phyloP scores from a whole-genome alignment of 306 rosid genomes.

The Rubus idaeus region DNA sequence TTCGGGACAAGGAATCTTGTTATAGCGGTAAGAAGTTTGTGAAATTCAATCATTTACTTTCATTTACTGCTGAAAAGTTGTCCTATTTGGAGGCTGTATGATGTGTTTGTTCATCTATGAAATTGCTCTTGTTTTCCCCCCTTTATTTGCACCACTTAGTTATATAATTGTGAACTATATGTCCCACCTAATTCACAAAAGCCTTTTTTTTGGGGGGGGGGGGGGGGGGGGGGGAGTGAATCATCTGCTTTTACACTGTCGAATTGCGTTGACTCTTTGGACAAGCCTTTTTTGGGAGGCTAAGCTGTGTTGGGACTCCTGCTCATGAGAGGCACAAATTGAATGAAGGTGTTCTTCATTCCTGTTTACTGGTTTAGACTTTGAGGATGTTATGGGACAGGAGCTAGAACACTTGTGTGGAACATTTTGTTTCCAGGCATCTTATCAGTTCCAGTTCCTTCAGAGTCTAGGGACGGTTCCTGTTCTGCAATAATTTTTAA shows the following conservation, averaged over 20 bases:
- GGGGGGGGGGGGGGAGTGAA: too few relatives aligned
- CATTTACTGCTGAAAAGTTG: background rate
- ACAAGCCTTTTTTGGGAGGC: too few relatives aligned
- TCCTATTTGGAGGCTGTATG: background rate
- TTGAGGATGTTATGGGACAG: too few relatives aligned
- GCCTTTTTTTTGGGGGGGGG: too few relatives aligned
- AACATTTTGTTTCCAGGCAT: background rate
- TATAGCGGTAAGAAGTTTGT: constrained; percentile 52
- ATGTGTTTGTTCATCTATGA: constrained; percentile 1
- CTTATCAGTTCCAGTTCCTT: background rate
- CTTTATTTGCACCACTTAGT: background rate
- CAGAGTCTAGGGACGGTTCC: background rate
- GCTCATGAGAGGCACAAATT: too few relatives aligned
- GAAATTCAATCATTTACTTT: background rate
- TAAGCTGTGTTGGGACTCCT: too few relatives aligned
- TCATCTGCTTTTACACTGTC: too few relatives aligned
- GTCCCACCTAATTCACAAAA: background rate
- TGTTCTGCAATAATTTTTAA: background rate
- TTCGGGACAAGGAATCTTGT: constrained; percentile 72
- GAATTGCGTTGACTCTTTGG: too few relatives aligned
- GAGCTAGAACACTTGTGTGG: background rate
- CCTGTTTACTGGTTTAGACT: too few relatives aligned
- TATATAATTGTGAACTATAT: background rate
- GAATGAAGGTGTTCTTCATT: too few relatives aligned
- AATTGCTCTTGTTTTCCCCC: background rate